These are phyloP conservation scores for Onygenales sp. DNA, from an alignment of 2,329 filamentous ascomycete genomes.

Conservation along the genomic window DNA sequence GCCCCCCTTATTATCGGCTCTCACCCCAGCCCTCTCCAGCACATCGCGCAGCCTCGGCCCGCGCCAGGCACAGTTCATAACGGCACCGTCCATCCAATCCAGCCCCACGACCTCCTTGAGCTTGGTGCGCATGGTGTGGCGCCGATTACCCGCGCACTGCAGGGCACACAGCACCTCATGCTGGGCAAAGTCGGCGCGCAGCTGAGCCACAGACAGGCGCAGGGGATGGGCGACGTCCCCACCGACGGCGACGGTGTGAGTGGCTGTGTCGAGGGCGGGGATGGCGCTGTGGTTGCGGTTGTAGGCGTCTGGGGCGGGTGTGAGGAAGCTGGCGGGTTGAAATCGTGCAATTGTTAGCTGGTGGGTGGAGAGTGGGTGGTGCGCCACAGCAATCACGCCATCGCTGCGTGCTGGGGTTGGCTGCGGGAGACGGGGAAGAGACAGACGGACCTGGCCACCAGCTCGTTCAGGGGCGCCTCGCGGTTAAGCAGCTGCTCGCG, in stretches of 20 bases:
- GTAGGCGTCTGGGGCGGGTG: slow-evolving; percentile 41
- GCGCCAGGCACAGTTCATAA: slow-evolving; percentile 52
- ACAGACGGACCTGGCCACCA: slow-evolving; percentile 11
- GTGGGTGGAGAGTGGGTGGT: neutral
- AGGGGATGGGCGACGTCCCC: slow-evolving; percentile 39
- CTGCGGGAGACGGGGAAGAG: neutral
- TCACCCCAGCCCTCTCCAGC: slow-evolving; percentile 37
- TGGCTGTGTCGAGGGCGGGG: slow-evolving; percentile 35
- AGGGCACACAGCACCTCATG: slow-evolving; percentile 48
- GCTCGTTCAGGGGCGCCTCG: slow-evolving; percentile 12
- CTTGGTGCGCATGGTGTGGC: slow-evolving; percentile 51
- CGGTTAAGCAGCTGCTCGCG: slow-evolving; percentile 10
- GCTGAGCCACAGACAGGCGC: slow-evolving; percentile 37
- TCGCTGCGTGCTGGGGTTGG: neutral
- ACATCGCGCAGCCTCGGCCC: slow-evolving; percentile 46
- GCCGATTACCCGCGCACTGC: slow-evolving; percentile 52
- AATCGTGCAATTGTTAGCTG: neutral
- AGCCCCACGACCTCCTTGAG: slow-evolving; percentile 51
- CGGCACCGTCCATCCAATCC: slow-evolving; percentile 51
- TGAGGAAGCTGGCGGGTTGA: slow-evolving; percentile 38
- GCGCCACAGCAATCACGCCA: slow-evolving; percentile 4
- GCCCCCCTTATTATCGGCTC: slow-evolving; percentile 16
- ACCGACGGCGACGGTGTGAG: slow-evolving; percentile 38
- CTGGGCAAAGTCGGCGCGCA: slow-evolving; percentile 41
- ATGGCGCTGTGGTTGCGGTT: slow-evolving; percentile 51